Percentiles rank a stretch among this genome's conserved stretches.
Conservation (phyloP, 352 stramenopile species). For the Thalassiosira delicatula region DNA sequence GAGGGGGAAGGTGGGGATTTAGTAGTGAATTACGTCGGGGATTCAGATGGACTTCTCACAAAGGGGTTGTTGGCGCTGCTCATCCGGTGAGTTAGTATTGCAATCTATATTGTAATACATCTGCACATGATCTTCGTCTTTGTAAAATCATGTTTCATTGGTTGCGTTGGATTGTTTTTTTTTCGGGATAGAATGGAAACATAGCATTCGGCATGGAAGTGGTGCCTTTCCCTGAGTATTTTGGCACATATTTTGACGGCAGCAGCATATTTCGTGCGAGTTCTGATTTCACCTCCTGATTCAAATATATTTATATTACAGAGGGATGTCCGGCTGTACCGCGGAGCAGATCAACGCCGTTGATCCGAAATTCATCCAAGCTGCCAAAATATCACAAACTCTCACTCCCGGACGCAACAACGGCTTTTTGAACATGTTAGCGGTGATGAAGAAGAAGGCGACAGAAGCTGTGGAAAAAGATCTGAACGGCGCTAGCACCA, state of each 20-base stretch:
- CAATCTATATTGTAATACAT: slow-evolving; percentile 12
- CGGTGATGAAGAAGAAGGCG: slow-evolving; percentile 83
- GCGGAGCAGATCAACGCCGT: slow-evolving; percentile 78
- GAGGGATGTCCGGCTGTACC: slow-evolving; percentile 79
- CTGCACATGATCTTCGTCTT: no score
- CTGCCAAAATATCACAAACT: slow-evolving; percentile 78
- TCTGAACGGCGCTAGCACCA: no score
- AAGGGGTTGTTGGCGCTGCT: slow-evolving; percentile 85
- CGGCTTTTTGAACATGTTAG: slow-evolving; percentile 87
- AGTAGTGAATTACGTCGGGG: slow-evolving; percentile 79
- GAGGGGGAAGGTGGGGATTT: slow-evolving; percentile 45
- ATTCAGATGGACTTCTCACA: slow-evolving; percentile 85
- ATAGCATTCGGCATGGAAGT: no score
- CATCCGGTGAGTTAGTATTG: slow-evolving; percentile 58
- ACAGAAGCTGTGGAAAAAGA: slow-evolving; percentile 34
- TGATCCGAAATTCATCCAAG: slow-evolving; percentile 80
- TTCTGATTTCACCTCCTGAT: no score
- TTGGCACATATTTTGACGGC: no score
- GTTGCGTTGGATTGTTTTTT: no score
- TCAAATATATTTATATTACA: slow-evolving; percentile 22
- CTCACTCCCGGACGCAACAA: slow-evolving; percentile 86
- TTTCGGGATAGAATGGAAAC: no score
- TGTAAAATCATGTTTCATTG: no score
- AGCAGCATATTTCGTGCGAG: no score
- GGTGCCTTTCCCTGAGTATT: no score